Conservation (phyloP, 176 grass and related monocot genomes). For the Chrysopogon serrulatus region DNA sequence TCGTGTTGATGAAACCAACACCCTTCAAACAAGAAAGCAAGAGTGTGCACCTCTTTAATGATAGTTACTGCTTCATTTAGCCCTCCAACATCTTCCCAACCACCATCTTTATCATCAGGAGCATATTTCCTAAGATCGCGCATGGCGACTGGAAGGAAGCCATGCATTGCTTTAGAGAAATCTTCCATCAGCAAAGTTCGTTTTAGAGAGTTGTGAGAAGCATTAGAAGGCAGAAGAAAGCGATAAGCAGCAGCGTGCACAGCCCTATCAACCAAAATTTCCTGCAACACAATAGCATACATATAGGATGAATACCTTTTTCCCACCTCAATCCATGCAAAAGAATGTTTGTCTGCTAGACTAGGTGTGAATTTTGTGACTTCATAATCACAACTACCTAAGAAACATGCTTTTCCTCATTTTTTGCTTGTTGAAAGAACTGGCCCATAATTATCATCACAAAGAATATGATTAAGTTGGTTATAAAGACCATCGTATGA, state of each 20-base stretch:
- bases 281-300: conserved; percentile 45
- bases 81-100: conserved; percentile 93
- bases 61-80: conserved; percentile 68
- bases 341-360: background rate
- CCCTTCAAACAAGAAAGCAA: background rate
- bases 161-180: conserved; percentile 81
- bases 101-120: conserved; percentile 63
- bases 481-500: conserved; percentile 3
- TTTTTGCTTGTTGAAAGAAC: conserved; percentile 10
- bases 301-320: conserved; percentile 12
- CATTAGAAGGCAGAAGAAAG: conserved; percentile 48
- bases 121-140: conserved; percentile 84
- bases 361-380: background rate
- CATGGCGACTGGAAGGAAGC: conserved; percentile 92
- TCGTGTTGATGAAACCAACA: conserved; percentile 6
- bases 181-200: conserved; percentile 64
- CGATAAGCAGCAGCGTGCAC: conserved; percentile 71
- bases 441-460: background rate
- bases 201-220: conserved; percentile 19
- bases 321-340: background rate
- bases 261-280: conserved; percentile 93
- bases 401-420: background rate
- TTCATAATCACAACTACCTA: background rate
- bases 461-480: background rate
- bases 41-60: conserved; percentile 79